Percentiles rank a stretch among this genome's conserved stretches.
Conservation (phyloP, 1,284 basidiomycete genomes). For the Filobasidium uniguttulatum region DNA sequence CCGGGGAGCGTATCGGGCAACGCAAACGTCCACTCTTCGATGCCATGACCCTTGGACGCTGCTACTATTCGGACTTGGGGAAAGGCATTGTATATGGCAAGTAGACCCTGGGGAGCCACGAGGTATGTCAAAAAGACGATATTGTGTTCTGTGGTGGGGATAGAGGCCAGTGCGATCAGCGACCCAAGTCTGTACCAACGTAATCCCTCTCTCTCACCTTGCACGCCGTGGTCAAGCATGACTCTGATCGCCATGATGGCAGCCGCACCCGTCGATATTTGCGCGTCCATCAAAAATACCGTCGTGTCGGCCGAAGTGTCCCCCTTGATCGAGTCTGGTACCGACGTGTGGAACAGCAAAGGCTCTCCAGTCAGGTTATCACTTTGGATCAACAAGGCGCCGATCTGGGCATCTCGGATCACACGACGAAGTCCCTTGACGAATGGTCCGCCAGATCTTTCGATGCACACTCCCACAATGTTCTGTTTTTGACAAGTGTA, state of each 20-base stretch:
- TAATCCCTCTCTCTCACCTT: constrained; percentile 18
- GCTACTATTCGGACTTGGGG: constrained; percentile 67
- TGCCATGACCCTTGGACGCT: constrained; percentile 53
- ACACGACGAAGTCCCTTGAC: constrained; percentile 82
- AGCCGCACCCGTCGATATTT: constrained; percentile 83
- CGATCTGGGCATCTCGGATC: constrained; percentile 72
- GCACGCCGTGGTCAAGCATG: constrained; percentile 86
- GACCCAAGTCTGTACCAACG: not conserved
- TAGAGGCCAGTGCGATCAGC: not conserved
- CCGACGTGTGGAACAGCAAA: constrained; percentile 62
- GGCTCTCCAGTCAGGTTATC: constrained; percentile 76
- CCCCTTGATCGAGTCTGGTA: constrained; percentile 59
- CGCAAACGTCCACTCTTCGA: constrained; percentile 30
- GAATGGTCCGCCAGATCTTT: constrained; percentile 58
- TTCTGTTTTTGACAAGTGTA: constrained; percentile 15
- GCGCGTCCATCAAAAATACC: constrained; percentile 85
- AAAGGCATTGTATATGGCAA: constrained; percentile 66
- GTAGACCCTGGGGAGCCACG: constrained; percentile 65
- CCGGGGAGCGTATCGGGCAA: constrained; percentile 16
- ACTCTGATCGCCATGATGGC: constrained; percentile 90
- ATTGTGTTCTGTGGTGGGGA: constrained; percentile 70
- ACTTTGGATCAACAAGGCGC: constrained; percentile 80
- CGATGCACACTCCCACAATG: constrained; percentile 31
- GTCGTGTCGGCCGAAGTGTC: constrained; percentile 54
- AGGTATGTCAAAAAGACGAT: constrained; percentile 81